These are phyloP conservation scores for Fraxinus baroniana DNA, from an alignment of 305 asterid genomes.

Conservation along the genomic window DNA sequence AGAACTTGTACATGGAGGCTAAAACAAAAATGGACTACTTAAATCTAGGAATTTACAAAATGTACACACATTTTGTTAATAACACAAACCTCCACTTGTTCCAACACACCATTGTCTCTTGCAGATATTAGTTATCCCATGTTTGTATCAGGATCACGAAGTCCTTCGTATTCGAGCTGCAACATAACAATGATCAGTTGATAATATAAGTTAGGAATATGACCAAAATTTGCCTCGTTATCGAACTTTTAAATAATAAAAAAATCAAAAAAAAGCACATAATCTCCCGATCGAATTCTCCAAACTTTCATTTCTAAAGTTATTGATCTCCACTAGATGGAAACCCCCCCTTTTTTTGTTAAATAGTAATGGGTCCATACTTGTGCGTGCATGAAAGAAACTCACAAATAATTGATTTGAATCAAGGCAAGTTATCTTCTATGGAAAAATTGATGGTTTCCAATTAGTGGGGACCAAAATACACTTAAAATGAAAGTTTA, in stretches of 20 bases:
- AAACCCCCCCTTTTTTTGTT: background rate
- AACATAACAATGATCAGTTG: constrained; percentile 6
- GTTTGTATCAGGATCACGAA: constrained; percentile 42
- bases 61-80: constrained; percentile 20
- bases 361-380: background rate
- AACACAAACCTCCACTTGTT: background rate
- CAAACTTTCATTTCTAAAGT: background rate
- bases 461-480: background rate
- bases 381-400: background rate
- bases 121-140: constrained; percentile 34
- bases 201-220: background rate
- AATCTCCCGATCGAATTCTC: background rate
- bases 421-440: background rate
- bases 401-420: background rate
- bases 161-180: constrained; percentile 63
- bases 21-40: constrained; percentile 15
- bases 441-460: background rate
- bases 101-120: background rate
- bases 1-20: background rate
- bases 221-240: background rate
- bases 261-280: background rate
- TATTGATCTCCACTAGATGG: background rate
- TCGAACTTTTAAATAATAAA: background rate
- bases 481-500: background rate
- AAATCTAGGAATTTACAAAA: constrained; percentile 29